Base-by-base conservation (phyloP, 169 alveolate genomes). In the Plasmodium inui region DNA sequence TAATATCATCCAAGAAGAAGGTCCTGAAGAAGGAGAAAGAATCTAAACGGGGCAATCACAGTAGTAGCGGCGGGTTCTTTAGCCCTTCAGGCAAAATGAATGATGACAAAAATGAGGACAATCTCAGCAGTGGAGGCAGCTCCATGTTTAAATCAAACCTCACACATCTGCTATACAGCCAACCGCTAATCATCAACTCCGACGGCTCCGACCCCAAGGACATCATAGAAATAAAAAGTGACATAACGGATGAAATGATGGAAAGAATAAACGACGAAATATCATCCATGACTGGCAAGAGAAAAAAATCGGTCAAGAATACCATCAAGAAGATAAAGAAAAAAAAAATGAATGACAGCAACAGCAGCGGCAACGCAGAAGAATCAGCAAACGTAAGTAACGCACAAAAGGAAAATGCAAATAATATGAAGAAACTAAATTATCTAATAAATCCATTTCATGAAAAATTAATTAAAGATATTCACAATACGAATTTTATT, bases 1-100 rank as follows among this genome's bases (percentile, higher is more conserved):
- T 89, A 67, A 89, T 89, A 89, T 79, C 94, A 10, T 67, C 82
- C 7, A 89, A 89, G 82, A 89, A 89, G 41, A 89, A 89, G 72
- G 72, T 70, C 8, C 22, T 39, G 5, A 89, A 57, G 44, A 89
- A 79, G 50, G 94, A 89, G 73, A 89, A 89, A 12, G 93, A 85
- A 53, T 50, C 12, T 9, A 53, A 61, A 78, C 61, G 71, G 32
- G 72, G 53, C 37, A 89, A 89, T n/a, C 26, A 28, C 22, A 41
- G 71, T 61, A 70, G 50, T 19, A 37, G 50, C 6, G 32, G 28
- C 41, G 53, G 92, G 5, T 12, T 22, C 5, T 41, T 41, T 26
- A 70, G 30, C 53, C n/a, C 30, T 39, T 19, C 53, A 8, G 71
- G 46, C 9, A 41, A 53, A 19, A 70, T 37, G 28, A n/a, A 37